These are phyloP conservation scores for Goniomonas avonlea DNA, from an alignment of 78 protist species.

Conservation along the genomic window DNA sequence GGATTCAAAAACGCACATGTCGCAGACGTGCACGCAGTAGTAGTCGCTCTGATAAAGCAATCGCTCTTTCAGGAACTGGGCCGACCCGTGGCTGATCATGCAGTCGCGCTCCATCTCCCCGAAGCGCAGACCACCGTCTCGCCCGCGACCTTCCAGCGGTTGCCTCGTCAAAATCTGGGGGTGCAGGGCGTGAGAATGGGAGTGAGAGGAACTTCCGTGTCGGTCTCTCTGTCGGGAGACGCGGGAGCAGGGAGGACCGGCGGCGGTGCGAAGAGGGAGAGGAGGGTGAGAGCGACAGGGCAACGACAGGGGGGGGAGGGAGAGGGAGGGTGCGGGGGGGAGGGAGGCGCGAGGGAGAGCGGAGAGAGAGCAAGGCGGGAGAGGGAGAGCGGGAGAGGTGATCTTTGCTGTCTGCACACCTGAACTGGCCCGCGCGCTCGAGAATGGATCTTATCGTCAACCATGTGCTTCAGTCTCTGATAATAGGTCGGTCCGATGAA, in stretches of 20 bases:
- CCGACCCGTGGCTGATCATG: conserved; percentile 94
- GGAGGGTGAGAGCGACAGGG: too few relatives aligned
- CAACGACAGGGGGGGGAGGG: too few relatives aligned
- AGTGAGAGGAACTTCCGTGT: too few relatives aligned
- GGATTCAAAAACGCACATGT: too few relatives aligned
- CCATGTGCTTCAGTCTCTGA: conserved; percentile 98
- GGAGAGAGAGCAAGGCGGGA: too few relatives aligned
- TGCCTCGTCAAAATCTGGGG: conserved; percentile 88
- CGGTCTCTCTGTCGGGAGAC: too few relatives aligned
- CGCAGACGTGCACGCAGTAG: conserved; percentile 93
- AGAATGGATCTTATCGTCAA: conserved; percentile 97
- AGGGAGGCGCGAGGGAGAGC: too few relatives aligned
- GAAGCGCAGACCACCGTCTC: conserved; percentile 99
- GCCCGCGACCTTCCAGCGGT: conserved; percentile 97
- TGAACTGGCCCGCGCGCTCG: conserved; percentile 94
- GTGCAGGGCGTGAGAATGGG: too few relatives aligned
- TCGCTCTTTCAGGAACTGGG: conserved; percentile 88
- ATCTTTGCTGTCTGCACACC: not conserved
- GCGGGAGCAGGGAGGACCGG: too few relatives aligned
- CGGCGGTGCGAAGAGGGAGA: too few relatives aligned
- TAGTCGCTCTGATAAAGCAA: conserved; percentile 82
- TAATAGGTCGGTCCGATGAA: conserved; percentile 98
- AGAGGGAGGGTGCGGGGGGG: too few relatives aligned
- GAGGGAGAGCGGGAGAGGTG: too few relatives aligned
- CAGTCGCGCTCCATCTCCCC: conserved; percentile 99